Base-by-base conservation (phyloP, 2,329 filamentous ascomycete genomes). In the Passalora sequoiae region DNA sequence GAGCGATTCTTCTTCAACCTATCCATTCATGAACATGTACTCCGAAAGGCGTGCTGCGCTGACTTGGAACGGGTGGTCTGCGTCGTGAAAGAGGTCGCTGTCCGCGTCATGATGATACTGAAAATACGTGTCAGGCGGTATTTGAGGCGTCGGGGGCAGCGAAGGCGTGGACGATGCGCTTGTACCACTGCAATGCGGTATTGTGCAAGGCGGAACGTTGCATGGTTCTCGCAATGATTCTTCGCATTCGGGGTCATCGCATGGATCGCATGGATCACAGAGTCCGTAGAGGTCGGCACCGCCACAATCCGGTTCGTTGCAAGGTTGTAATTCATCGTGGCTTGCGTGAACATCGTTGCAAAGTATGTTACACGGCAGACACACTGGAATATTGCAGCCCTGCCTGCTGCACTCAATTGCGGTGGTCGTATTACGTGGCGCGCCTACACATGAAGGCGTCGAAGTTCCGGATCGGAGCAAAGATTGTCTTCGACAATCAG, bases 331-430 rank as follows among this genome's bases (percentile, higher is more conserved):
- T 8, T 36, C 36, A 29, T 47, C 32, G 35, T 51, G 42, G 31
- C 38, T 44, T 17, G 48, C 36, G 39, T 48, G 50, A 13, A 49
- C 43, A 42, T 55, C 48, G 44, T 47, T 49, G 53, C 53, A 55
- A 21, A 50, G 44, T n/a, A 51, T 51, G 19, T 53, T 47, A 49
- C 53, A 55, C 20, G 53, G 53, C 31, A 55, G 35, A 46, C 53
- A 55, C 39, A 55, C 46, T 33, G 53, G 53, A 38, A 55, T 46
- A 38, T 46, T 50, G 46, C 53, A 55, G 29, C 46, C 48, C 43
- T 55, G 48, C 40, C 50, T 54, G 43, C 46, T 54, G 48, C 53
- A 55, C 38, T 54, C 50, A 36, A 55, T 50, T 21, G 48, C 41
- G 7, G 42, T 35, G 7, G 42, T 35, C 19, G 37, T 38, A 28